Base-by-base conservation (phyloP, 139 green algal genomes). In the Chlorella sp. region DNA sequence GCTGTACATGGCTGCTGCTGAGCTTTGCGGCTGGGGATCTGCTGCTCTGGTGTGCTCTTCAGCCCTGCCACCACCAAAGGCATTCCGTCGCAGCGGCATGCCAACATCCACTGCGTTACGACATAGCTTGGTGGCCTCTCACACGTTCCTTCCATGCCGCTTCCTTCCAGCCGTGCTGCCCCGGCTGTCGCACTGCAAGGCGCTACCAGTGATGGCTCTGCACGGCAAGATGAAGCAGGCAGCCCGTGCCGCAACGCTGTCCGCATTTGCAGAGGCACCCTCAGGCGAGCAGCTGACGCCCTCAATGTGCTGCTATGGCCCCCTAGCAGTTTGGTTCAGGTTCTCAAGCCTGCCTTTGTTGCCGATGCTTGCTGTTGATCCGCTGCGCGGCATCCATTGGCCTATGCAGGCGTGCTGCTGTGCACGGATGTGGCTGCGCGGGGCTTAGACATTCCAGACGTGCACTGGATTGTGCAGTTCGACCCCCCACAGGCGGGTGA, bases 211-310 rank as follows among this genome's bases (percentile, higher is more conserved):
- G 22, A 26, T 34, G 8, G 90, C 91, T 9, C 90, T 99, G 84
- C 96, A 99, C 82, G 96, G 96, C 44, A 89, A 88, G 9, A 97
- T 99, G 92, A 98, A 97, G 89, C 96, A 98, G 89, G 79, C 86
- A 17, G 85, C 88, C 8, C 89, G 96, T 6, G 94, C 98, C 77
- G 58, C 83, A 0, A 90, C 90, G 32, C 90, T 99, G 38, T 85
- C 88, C 6, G 81, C 89, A 0, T 99, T 97, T 81, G 46, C 89
- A 6, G 76, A 40, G 30, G 36, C 65, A 19, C 19, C 54, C 30
- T 68, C 84, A 83, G 94, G 94, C 40, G 90, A 90, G 6, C 85
- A 32, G 48, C 85, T 40, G 11, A 6, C 22, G 16, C 58, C 58
- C 11, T 14, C 58, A 8, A 8, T 30, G 9, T 3, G 4, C 24